Evolutionary conservation across 495 filamentous ascomycete genomes (phyloP).

Genomic region (Aspergillus conjunctus): DNA sequence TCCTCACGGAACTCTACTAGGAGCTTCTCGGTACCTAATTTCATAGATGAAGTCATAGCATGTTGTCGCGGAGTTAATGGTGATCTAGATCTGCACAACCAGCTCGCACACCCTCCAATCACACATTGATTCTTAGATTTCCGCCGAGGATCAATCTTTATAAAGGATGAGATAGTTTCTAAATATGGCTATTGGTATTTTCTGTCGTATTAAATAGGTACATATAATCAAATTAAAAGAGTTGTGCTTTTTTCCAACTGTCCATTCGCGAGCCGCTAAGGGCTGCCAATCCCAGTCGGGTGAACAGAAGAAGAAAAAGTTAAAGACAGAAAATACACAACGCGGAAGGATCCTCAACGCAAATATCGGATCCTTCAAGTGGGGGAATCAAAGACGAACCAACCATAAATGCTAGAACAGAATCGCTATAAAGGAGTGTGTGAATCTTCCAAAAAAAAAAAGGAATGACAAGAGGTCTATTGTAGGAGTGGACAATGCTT

Average conservation of each 20-base stretch:
- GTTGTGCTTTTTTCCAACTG: conserved; percentile 23
- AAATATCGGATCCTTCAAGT: conserved; percentile 25
- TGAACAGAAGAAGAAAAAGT: conserved; percentile 16
- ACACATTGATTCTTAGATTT: neutral
- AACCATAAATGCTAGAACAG: conserved; percentile 29
- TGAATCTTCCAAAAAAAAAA: conserved; percentile 19
- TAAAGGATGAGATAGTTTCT: too few relatives aligned
- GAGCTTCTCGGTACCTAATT: too few relatives aligned
- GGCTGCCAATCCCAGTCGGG: conserved; percentile 5
- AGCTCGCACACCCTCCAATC: neutral
- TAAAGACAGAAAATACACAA: conserved; percentile 22
- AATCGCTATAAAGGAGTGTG: conserved; percentile 27
- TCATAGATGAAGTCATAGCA: too few relatives aligned
- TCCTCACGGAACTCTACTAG: too few relatives aligned
- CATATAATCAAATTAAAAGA: conserved; percentile 22
- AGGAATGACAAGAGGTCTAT: conserved; percentile 29
- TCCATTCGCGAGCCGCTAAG: neutral
- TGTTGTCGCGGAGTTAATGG: too few relatives aligned
- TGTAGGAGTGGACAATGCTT: conserved; percentile 15
- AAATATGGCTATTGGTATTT: conserved; percentile 16
- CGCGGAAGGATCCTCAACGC: conserved; percentile 12
- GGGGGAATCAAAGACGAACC: conserved; percentile 30
- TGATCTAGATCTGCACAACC: too few relatives aligned
- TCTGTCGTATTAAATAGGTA: conserved; percentile 37
- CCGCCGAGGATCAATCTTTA: too few relatives aligned